Evolutionary conservation across 2,329 filamentous ascomycete species (phyloP), one percentile per base, ranked within the genome.

Genomic region (Didymella keratinophila): DNA sequence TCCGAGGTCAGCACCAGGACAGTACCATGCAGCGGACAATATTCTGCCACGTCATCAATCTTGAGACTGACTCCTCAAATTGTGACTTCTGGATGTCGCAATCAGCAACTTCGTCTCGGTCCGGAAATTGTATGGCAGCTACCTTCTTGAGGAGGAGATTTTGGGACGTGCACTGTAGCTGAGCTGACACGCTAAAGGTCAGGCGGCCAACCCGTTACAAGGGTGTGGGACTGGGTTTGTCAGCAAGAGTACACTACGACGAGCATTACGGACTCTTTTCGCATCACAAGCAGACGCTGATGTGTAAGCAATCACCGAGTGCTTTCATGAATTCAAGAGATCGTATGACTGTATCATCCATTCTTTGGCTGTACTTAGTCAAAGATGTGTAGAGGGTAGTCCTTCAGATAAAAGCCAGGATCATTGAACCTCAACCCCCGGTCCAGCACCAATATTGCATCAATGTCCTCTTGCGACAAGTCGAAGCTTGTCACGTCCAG

Each of bases 131-230:
- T 2, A 2, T 28, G 12, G 10, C 34, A 23, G 1, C 12, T 5
- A 49, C 45, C 37, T 55, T 37, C 52, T 37, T 8, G 14, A 48
- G 45, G 14, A 44, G 52, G 36, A 49, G 23, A 44, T 55, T 52
- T 55, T 36, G n/a, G 52, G 37, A 47, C 37, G 44, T 55, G 52
- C 52, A n/a, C 21, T 9, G 16, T 27, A 8, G 3, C 12, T 21
- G 18, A 37, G 45, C 37, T 55, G 28, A 44, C 37, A 30, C 52
- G 10, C 30, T 37, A 27, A 21, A 52, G 10, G 14, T 36, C 21
- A 49, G 45, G 52, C 52, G 39, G 28, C 30, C 45, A 30, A 20
- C 9, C 9, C 10, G 6, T 39, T 20, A 18, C 36, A 20, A 20
- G 7, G 30, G 10, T 18, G 27, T 9, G 1, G 23, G 10, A 4